A percentile compares a stretch with the other conserved stretches of the same genome.
phyloP scores from a whole-genome alignment of 2,329 filamentous ascomycete species.

The Penicillium oxalicum region DNA sequence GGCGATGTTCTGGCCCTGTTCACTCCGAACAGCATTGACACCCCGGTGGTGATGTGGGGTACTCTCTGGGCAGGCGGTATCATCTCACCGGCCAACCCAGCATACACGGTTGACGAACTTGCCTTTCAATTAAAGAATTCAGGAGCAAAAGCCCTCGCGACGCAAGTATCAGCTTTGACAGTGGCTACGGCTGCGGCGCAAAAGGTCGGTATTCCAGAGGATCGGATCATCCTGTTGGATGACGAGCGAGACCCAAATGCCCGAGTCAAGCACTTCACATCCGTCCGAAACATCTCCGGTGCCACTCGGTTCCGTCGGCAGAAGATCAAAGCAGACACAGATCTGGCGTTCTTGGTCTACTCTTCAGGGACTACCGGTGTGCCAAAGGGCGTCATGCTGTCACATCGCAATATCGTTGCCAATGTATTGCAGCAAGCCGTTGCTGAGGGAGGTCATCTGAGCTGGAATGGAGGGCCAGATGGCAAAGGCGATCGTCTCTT shows the following conservation, averaged over 20 bases:
- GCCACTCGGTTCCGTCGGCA: constrained; percentile 54
- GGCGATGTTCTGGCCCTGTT: constrained; percentile 79
- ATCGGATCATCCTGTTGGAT: constrained; percentile 71
- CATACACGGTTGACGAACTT: constrained; percentile 77
- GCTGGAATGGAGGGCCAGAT: constrained; percentile 53
- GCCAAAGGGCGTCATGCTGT: constrained; percentile 86
- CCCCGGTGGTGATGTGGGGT: constrained; percentile 69
- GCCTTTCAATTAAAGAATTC: constrained; percentile 78
- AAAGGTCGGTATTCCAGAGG: constrained; percentile 62
- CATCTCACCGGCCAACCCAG: constrained; percentile 79
- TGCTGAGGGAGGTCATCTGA: constrained; percentile 52
- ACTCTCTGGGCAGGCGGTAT: constrained; percentile 77
- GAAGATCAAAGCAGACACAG: constrained; percentile 61
- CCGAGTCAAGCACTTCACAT: constrained; percentile 65
- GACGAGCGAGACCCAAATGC: constrained; percentile 51
- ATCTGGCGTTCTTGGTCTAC: constrained; percentile 81
- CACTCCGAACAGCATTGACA: constrained; percentile 82
- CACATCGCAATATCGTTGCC: constrained; percentile 73
- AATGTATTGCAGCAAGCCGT: constrained; percentile 57
- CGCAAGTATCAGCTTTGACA: constrained; percentile 62
- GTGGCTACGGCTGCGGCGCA: constrained; percentile 62
- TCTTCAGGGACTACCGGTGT: constrained; percentile 84
- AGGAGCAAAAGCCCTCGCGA: constrained; percentile 66
- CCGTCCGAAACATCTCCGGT: constrained; percentile 59
- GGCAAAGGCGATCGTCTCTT: constrained; percentile 66